Evolutionary conservation across 495 filamentous ascomycete genomes (phyloP).

Genomic region (Podospora pseudopauciseta): DNA sequence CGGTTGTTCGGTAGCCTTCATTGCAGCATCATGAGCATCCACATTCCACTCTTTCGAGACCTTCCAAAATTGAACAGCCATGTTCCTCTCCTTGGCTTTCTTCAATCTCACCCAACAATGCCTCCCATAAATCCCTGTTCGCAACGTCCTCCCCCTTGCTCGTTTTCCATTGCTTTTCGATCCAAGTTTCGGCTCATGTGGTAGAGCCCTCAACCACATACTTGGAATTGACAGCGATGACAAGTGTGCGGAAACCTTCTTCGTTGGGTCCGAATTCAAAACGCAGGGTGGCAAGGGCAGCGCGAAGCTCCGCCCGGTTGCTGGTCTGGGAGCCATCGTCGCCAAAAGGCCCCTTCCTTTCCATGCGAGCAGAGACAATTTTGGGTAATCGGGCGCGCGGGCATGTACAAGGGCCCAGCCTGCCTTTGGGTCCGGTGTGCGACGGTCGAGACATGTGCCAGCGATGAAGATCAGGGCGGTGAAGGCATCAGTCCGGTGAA

Average conservation of each 20-base stretch:
- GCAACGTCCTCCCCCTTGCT: constrained; percentile 24
- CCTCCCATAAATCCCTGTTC: constrained; percentile 45
- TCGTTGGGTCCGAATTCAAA: constrained; percentile 31
- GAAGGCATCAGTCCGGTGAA: constrained; percentile 24
- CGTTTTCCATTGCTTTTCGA: constrained; percentile 39
- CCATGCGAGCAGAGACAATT: constrained; percentile 27
- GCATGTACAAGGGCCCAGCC: constrained; percentile 34
- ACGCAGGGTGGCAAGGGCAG: constrained; percentile 38
- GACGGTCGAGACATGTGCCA: constrained; percentile 40
- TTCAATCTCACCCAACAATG: constrained; percentile 37
- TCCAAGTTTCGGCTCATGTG: constrained; percentile 40
- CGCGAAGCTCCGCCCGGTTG: constrained; percentile 47
- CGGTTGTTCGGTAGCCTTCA: constrained; percentile 25
- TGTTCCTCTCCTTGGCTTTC: constrained; percentile 17
- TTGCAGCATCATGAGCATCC: constrained; percentile 41
- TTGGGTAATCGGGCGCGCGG: neutral
- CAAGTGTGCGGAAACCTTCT: constrained; percentile 39
- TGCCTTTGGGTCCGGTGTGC: constrained; percentile 30
- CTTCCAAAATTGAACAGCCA: constrained; percentile 42
- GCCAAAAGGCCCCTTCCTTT: constrained; percentile 35
- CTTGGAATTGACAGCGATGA: constrained; percentile 48
- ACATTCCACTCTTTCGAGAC: constrained; percentile 41
- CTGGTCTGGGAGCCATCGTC: constrained; percentile 32
- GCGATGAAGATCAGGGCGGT: constrained; percentile 28
- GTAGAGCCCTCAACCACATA: constrained; percentile 43